These are phyloP conservation scores for Citrullus mucosospermus DNA, from an alignment of 306 rosid genomes.

Conservation along the genomic window DNA sequence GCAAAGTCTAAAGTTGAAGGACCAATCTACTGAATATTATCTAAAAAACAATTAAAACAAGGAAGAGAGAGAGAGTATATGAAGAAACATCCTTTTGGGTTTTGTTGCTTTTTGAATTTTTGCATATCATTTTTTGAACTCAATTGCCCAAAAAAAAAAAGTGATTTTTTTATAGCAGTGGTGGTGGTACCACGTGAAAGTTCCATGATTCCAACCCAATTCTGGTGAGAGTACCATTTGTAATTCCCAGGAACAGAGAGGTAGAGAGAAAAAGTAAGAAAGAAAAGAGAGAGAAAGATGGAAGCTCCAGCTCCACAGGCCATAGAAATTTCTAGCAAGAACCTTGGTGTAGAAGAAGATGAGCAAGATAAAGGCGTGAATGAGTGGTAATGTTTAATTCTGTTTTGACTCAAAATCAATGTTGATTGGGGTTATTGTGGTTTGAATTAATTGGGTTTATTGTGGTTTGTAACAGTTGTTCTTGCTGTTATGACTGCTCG, in stretches of 20 bases:
- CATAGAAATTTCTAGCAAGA: conserved; percentile 30
- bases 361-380: background rate
- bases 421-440: background rate
- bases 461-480: background rate
- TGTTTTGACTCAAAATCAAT: background rate
- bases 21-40: background rate
- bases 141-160: background rate
- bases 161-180: background rate
- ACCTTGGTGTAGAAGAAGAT: background rate
- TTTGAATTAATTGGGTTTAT: background rate
- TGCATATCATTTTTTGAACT: background rate
- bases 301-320: conserved; percentile 65
- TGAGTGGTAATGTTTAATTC: background rate
- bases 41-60: no score
- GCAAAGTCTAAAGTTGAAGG: background rate
- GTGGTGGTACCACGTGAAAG: background rate
- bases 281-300: conserved; percentile 27
- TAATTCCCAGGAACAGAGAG: background rate
- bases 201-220: background rate
- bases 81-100: background rate
- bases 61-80: no score
- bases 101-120: background rate
- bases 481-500: background rate
- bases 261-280: background rate
- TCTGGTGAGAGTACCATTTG: no score